phyloP scores from a whole-genome alignment of 305 asterid species.

The Solanum hybrid region DNA sequence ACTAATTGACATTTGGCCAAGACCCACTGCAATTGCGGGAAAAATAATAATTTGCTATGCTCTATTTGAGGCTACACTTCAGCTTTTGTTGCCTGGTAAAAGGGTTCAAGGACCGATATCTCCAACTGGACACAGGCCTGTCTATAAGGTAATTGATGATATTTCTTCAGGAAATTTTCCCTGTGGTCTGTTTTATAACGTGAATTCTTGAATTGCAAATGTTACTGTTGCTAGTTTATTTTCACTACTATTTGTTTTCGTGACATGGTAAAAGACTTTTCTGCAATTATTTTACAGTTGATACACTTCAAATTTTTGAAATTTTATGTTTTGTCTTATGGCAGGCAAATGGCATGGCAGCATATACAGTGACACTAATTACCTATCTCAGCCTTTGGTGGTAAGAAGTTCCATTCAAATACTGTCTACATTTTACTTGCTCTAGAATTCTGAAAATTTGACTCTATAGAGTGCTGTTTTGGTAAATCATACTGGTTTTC shows the following conservation, averaged over 20 bases:
- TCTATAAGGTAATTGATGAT: conserved; percentile 58
- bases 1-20: conserved; percentile 65
- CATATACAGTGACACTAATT: conserved; percentile 62
- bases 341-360: conserved; percentile 86
- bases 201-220: background rate
- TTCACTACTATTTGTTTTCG: background rate
- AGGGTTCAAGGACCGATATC: conserved; percentile 84
- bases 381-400: conserved; percentile 83
- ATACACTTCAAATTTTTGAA: background rate
- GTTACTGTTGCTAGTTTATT: background rate
- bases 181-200: background rate
- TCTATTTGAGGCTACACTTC: conserved; percentile 89
- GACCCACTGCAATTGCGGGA: conserved; percentile 65
- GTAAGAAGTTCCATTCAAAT: conserved; percentile 33
- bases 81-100: conserved; percentile 82
- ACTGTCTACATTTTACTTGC: background rate
- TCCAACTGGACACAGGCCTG: conserved; percentile 76
- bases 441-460: background rate
- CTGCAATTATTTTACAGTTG: background rate
- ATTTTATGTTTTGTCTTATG: conserved; percentile 11
- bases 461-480: background rate
- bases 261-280: background rate
- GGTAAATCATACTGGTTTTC: background rate
- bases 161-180: background rate
- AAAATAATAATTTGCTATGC: conserved; percentile 70